These are phyloP conservation scores for Tulasnella sp. DNA, from an alignment of 768 basidiomycete species.

Conservation along the genomic window DNA sequence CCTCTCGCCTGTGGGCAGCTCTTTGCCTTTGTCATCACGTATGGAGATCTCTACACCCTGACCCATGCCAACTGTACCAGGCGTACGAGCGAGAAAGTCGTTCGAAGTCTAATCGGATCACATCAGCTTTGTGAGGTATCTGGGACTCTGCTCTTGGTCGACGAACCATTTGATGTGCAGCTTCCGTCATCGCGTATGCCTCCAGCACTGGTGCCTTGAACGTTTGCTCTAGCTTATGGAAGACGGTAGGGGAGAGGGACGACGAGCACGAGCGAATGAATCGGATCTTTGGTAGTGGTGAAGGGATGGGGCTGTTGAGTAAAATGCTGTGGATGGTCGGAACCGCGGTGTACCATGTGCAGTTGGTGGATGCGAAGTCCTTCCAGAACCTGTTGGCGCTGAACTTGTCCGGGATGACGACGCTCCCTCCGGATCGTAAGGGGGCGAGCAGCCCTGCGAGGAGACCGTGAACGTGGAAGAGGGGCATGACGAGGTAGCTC, in stretches of 20 bases:
- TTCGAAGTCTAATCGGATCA: conserved; percentile 16
- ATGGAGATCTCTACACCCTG: conserved; percentile 28
- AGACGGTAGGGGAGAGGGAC: conserved; percentile 43
- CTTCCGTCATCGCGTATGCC: conserved; percentile 51
- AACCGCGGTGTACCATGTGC: conserved; percentile 40
- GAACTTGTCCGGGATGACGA: conserved; percentile 47
- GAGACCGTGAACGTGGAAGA: conserved; percentile 52
- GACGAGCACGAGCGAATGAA: conserved; percentile 37
- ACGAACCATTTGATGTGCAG: conserved; percentile 27
- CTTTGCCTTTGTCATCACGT: conserved; percentile 25
- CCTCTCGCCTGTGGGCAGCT: conserved; percentile 32
- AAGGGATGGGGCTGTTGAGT: conserved; percentile 25
- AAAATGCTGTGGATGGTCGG: conserved; percentile 31
- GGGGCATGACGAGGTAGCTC: conserved; percentile 40
- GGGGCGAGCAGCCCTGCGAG: conserved; percentile 50
- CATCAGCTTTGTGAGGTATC: neutral
- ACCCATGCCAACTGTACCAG: conserved; percentile 28
- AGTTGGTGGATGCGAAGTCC: conserved; percentile 31
- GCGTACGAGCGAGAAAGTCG: conserved; percentile 22
- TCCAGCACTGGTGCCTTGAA: conserved; percentile 48
- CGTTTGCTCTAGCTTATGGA: conserved; percentile 36
- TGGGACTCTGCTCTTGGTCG: too few relatives aligned
- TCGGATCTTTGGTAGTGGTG: conserved; percentile 27
- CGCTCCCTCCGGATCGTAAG: conserved; percentile 42
- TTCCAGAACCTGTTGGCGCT: conserved; percentile 43